A percentile compares a stretch with the other conserved stretches of the same genome.
Evolutionary conservation across 2,329 filamentous ascomycete species (phyloP).

Genomic region (Colletotrichum sp.): DNA sequence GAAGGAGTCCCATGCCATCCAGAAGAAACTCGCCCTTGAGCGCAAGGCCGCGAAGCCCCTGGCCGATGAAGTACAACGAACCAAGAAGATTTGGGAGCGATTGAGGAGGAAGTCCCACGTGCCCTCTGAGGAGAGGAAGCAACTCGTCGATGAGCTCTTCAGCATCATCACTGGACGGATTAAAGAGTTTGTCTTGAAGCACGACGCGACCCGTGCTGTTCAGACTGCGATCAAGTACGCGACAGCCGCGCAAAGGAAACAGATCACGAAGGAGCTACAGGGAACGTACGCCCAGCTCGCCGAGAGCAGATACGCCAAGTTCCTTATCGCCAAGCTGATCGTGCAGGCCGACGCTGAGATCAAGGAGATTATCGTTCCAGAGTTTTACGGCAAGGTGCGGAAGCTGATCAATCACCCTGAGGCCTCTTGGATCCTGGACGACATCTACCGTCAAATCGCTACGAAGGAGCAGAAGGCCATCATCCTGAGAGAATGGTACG

Average conservation of each 20-base stretch:
- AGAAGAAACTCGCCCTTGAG: constrained; percentile 86
- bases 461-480: constrained; percentile 85
- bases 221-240: constrained; percentile 98
- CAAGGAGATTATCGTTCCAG: constrained; percentile 85
- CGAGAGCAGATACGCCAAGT: constrained; percentile 97
- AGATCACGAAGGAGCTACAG: constrained; percentile 85
- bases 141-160: constrained; percentile 88
- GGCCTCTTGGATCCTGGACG: constrained; percentile 96
- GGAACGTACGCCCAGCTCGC: constrained; percentile 85
- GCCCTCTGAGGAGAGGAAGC: constrained; percentile 84
- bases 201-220: constrained; percentile 94
- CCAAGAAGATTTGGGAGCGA: constrained; percentile 97
- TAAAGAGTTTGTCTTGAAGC: constrained; percentile 97
- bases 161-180: constrained; percentile 88
- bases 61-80: constrained; percentile 84
- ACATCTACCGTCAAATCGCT: constrained; percentile 90
- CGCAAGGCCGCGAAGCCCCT: constrained; percentile 93
- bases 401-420: constrained; percentile 96
- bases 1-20: constrained; percentile 89
- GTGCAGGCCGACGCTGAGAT: constrained; percentile 90
- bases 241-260: constrained; percentile 80
- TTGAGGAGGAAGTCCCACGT: constrained; percentile 93
- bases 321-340: constrained; percentile 92
- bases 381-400: constrained; percentile 94
- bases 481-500: constrained; percentile 94